Percentiles rank a stretch among this genome's conserved stretches.
These are phyloP conservation scores for Myriosclerotinia curreyana DNA, from an alignment of 2,329 filamentous ascomycete species.

Conservation along the genomic window DNA sequence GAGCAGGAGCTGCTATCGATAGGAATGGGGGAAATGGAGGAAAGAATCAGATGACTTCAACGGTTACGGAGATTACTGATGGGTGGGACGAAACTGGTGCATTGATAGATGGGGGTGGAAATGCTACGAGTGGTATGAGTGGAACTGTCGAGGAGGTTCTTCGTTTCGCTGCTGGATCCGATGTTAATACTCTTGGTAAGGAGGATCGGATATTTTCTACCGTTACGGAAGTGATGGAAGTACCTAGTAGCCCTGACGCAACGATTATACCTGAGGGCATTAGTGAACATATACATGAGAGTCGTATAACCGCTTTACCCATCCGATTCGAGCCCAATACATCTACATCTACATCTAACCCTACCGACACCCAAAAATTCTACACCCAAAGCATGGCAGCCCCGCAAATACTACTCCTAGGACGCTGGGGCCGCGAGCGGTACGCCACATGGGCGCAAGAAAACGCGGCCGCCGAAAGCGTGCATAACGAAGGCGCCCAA, in stretches of 20 bases:
- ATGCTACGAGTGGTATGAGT: neutral
- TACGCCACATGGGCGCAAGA: neutral
- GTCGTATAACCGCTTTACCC: neutral
- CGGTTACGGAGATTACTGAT: neutral
- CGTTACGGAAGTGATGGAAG: neutral
- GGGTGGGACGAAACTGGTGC: neutral
- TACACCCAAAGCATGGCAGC: neutral
- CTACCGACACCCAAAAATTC: too few species aligned
- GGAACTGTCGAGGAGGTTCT: neutral
- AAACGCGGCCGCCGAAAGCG: neutral
- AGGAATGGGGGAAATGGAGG: neutral
- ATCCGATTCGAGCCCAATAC: neutral
- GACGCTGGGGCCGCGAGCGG: slow-evolving; percentile 5
- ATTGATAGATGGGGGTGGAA: neutral
- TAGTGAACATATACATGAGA: neutral
- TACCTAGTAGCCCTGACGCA: neutral
- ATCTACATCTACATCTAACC: too few species aligned
- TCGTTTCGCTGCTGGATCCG: neutral
- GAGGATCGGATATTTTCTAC: neutral
- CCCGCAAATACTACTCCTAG: neutral
- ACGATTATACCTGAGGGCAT: neutral
- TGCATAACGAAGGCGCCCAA: neutral
- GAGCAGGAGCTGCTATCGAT: too few species aligned
- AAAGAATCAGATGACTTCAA: neutral
- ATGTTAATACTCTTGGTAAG: neutral